phyloP scores from a whole-genome alignment of 2,329 filamentous ascomycete species.

The Ascochyta lentis region DNA sequence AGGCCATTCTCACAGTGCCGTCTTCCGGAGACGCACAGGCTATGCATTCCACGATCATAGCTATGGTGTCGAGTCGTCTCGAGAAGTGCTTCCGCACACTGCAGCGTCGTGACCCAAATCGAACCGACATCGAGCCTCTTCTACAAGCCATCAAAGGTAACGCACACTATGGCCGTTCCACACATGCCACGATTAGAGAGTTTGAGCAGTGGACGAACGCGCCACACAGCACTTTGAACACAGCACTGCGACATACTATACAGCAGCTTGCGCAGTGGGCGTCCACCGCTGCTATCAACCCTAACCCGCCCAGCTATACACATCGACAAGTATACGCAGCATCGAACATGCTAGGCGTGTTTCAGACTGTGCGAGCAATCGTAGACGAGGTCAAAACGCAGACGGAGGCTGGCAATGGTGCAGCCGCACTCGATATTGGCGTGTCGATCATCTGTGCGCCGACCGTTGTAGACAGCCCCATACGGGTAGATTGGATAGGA shows the following conservation, averaged over 20 bases:
- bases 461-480: slow-evolving; percentile 48
- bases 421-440: slow-evolving; percentile 72
- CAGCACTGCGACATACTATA: slow-evolving; percentile 66
- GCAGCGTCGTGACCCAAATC: slow-evolving; percentile 70
- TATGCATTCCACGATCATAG: slow-evolving; percentile 75
- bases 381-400: slow-evolving; percentile 72
- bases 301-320: slow-evolving; percentile 69
- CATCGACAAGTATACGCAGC: slow-evolving; percentile 72
- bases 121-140: slow-evolving; percentile 73
- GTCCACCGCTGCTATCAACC: slow-evolving; percentile 56
- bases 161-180: slow-evolving; percentile 66
- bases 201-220: slow-evolving; percentile 70
- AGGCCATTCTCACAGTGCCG: slow-evolving; percentile 73
- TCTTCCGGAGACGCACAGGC: slow-evolving; percentile 74
- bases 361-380: slow-evolving; percentile 65
- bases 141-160: slow-evolving; percentile 68
- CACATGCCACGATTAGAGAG: slow-evolving; percentile 69
- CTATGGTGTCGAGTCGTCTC: slow-evolving; percentile 72
- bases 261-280: slow-evolving; percentile 73
- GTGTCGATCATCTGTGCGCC: slow-evolving; percentile 74
- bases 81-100: slow-evolving; percentile 71
- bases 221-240: slow-evolving; percentile 62
- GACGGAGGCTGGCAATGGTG: slow-evolving; percentile 64
- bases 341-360: slow-evolving; percentile 67
- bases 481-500: slow-evolving; percentile 44